phyloP scores from a whole-genome alignment of 2,329 filamentous ascomycete genomes.

The Mycosphaerelloides madeirae region DNA sequence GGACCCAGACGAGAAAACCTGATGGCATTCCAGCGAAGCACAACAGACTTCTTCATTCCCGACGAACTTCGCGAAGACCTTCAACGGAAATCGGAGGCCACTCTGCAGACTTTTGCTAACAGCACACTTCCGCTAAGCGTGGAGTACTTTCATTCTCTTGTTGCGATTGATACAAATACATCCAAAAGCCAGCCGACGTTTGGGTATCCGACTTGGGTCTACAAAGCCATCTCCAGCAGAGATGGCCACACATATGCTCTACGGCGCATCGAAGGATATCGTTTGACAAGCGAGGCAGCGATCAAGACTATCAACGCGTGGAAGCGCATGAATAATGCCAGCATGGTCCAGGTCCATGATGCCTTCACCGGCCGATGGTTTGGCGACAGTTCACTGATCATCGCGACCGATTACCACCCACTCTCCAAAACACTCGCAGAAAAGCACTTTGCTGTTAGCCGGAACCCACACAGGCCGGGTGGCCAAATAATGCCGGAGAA shows the following conservation, averaged over 20 bases:
- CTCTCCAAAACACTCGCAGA: slow-evolving; percentile 85
- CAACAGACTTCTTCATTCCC: slow-evolving; percentile 87
- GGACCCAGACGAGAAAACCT: slow-evolving; percentile 78
- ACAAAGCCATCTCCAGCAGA: slow-evolving; percentile 86
- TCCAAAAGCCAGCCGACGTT: slow-evolving; percentile 75
- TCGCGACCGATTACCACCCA: slow-evolving; percentile 91
- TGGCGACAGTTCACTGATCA: slow-evolving; percentile 87
- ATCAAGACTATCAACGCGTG: slow-evolving; percentile 83
- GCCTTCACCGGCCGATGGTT: slow-evolving; percentile 92
- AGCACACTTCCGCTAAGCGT: slow-evolving; percentile 65
- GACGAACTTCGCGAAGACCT: slow-evolving; percentile 83
- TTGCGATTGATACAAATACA: slow-evolving; percentile 77
- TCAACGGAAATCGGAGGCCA: slow-evolving; percentile 81
- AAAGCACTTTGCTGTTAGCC: slow-evolving; percentile 57
- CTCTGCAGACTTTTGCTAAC: slow-evolving; percentile 74
- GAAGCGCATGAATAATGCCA: slow-evolving; percentile 77
- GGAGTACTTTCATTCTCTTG: slow-evolving; percentile 87
- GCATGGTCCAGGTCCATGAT: slow-evolving; percentile 80
- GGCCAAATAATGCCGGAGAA: slow-evolving; percentile 52
- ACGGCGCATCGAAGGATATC: slow-evolving; percentile 80
- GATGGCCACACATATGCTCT: slow-evolving; percentile 86
- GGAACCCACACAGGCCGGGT: slow-evolving; percentile 13
- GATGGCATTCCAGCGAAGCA: slow-evolving; percentile 75
- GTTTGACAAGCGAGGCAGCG: slow-evolving; percentile 81
- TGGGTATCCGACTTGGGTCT: slow-evolving; percentile 87